Conservation (phyloP, 257 asterid species). For the Dorcoceras hygrometricum region DNA sequence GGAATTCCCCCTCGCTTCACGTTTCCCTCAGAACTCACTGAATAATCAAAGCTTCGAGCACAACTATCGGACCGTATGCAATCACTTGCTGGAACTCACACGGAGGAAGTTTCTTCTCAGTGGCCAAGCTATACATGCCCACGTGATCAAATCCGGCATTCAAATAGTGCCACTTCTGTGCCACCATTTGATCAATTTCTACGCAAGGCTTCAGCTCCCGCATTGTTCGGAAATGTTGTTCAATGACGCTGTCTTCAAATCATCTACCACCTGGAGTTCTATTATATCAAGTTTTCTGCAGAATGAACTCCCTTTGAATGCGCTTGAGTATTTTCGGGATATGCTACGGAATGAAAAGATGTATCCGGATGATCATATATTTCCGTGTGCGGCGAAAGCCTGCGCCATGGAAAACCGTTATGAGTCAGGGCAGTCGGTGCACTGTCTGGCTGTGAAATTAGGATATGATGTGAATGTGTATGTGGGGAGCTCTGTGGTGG, state of each 20-base stretch:
- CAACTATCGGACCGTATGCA: conserved; percentile 52
- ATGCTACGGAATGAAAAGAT: conserved; percentile 44
- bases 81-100: conserved; percentile 45
- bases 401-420: conserved; percentile 41
- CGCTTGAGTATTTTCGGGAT: conserved; percentile 45
- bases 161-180: conserved; percentile 55
- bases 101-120: conserved; percentile 39
- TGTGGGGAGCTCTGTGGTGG: conserved; percentile 76
- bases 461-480: conserved; percentile 54
- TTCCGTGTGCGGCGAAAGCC: conserved; percentile 64
- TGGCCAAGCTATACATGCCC: conserved; percentile 67
- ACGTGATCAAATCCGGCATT: conserved; percentile 55
- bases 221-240: conserved; percentile 49
- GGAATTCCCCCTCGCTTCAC: conserved; percentile 21
- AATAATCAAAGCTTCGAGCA: conserved; percentile 42
- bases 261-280: conserved; percentile 87
- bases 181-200: conserved; percentile 75
- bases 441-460: conserved; percentile 51
- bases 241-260: conserved; percentile 49
- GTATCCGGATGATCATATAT: conserved; percentile 51
- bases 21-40: conserved; percentile 30
- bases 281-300: conserved; percentile 63
- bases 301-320: conserved; percentile 60
- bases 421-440: conserved; percentile 52
- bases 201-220: conserved; percentile 67